phyloP scores from a whole-genome alignment of 495 filamentous ascomycete species.

The Neurospora terricola region DNA sequence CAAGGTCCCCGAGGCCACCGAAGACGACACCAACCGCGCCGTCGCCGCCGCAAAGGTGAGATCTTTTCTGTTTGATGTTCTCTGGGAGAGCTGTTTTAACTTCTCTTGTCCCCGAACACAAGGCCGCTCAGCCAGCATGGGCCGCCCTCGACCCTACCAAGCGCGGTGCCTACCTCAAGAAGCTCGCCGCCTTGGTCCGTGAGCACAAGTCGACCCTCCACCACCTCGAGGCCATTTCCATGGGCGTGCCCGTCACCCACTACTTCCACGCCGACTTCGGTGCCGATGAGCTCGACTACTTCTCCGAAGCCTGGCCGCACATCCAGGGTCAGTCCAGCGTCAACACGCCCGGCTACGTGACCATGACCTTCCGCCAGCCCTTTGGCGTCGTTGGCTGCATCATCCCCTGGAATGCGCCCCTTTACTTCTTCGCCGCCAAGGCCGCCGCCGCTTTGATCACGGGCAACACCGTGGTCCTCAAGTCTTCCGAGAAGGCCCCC shows the following conservation, averaged over 20 bases:
- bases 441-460: constrained; percentile 76
- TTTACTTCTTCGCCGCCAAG: constrained; percentile 83
- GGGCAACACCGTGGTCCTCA: constrained; percentile 80
- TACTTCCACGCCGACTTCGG: constrained; percentile 11
- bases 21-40: constrained; percentile 44
- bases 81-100: too few relatives aligned
- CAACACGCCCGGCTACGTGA: constrained; percentile 68
- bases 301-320: constrained; percentile 22
- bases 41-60: constrained; percentile 43
- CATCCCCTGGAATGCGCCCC: constrained; percentile 84
- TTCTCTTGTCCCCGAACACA: too few relatives aligned
- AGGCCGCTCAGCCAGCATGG: constrained; percentile 49
- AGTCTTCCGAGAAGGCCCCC: constrained; percentile 85
- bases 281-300: constrained; percentile 23
- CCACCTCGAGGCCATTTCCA: constrained; percentile 41
- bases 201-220: constrained; percentile 40
- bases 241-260: constrained; percentile 37
- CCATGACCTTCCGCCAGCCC: constrained; percentile 81
- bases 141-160: constrained; percentile 33
- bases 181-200: constrained; percentile 40
- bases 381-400: constrained; percentile 87
- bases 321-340: constrained; percentile 70
- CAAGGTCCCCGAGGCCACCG: constrained; percentile 23
- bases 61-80: too few relatives aligned
- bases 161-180: constrained; percentile 38